Conservation (phyloP, 1,284 basidiomycete species). For the Ceratobasidium sp. region DNA sequence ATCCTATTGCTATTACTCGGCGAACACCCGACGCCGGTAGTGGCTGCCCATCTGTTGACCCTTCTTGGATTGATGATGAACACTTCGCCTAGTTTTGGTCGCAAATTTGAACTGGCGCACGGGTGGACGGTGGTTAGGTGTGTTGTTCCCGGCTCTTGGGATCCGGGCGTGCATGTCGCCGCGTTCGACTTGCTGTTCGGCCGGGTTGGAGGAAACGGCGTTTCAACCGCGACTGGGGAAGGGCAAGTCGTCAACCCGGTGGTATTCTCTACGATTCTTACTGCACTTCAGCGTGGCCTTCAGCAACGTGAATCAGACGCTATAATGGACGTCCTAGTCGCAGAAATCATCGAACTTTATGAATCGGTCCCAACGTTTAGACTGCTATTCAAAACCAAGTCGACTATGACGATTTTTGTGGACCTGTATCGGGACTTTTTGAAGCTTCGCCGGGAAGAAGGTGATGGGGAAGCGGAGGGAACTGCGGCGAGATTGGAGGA, state of each 20-base stretch:
- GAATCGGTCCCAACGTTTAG: slow-evolving; percentile 66
- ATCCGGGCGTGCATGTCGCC: slow-evolving; percentile 64
- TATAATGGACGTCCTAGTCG: slow-evolving; percentile 65
- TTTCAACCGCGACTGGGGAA: slow-evolving; percentile 11
- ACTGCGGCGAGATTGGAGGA: slow-evolving; percentile 50
- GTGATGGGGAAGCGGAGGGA: not conserved
- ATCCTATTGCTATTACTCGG: slow-evolving; percentile 75
- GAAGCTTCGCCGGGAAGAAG: slow-evolving; percentile 1
- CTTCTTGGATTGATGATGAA: slow-evolving; percentile 60
- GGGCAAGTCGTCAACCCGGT: slow-evolving; percentile 61
- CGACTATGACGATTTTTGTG: slow-evolving; percentile 67
- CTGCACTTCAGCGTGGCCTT: slow-evolving; percentile 59
- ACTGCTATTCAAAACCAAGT: slow-evolving; percentile 70
- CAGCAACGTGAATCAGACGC: slow-evolving; percentile 49
- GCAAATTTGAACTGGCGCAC: slow-evolving; percentile 75
- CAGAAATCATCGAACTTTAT: slow-evolving; percentile 69
- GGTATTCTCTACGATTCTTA: slow-evolving; percentile 70
- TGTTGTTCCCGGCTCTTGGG: slow-evolving; percentile 70
- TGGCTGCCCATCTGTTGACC: slow-evolving; percentile 65
- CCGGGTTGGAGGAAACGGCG: slow-evolving; percentile 46
- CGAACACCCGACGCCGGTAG: slow-evolving; percentile 63
- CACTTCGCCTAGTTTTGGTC: slow-evolving; percentile 44
- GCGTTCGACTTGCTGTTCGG: slow-evolving; percentile 71
- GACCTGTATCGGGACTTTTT: slow-evolving; percentile 66
- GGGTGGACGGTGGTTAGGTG: slow-evolving; percentile 74